A percentile compares a stretch with the other conserved stretches of the same genome.
These are phyloP conservation scores for Dioszegia hungarica DNA, from an alignment of 768 basidiomycete genomes.

Conservation along the genomic window DNA sequence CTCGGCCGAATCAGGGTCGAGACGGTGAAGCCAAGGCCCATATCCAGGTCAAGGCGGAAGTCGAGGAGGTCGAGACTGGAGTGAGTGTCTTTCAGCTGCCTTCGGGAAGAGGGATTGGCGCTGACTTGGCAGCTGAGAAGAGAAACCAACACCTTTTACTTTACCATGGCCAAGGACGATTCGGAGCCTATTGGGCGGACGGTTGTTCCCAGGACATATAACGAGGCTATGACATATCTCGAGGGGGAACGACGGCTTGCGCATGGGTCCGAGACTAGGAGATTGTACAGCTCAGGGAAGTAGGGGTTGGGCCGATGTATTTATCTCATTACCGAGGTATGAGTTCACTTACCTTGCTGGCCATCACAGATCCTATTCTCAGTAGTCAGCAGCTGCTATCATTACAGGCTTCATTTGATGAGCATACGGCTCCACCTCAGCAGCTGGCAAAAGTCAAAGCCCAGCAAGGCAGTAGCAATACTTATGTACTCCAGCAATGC, in stretches of 20 bases:
- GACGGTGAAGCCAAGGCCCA: constrained; percentile 46
- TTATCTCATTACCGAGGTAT: not conserved
- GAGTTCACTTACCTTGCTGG: not conserved
- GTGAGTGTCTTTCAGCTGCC: constrained; percentile 51
- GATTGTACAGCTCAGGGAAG: constrained; percentile 34
- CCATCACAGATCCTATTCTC: no score
- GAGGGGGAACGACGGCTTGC: constrained; percentile 71
- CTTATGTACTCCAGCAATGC: no score
- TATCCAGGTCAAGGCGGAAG: constrained; percentile 46
- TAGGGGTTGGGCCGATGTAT: not conserved
- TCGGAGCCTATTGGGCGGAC: constrained; percentile 34
- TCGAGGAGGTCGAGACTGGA: constrained; percentile 57
- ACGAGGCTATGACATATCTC: constrained; percentile 80
- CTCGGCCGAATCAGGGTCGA: constrained; percentile 45
- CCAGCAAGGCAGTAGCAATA: no score
- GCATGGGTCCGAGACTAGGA: constrained; percentile 63
- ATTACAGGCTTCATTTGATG: no score
- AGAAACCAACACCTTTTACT: constrained; percentile 51
- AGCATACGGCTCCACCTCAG: no score
- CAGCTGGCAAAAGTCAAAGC: no score
- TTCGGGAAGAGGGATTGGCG: not conserved
- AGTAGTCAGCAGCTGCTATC: no score
- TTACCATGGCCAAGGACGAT: constrained; percentile 23
- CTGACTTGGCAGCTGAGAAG: constrained; percentile 15
- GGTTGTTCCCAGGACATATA: constrained; percentile 29